Evolutionary conservation across 2,329 filamentous ascomycete genomes (phyloP).

Genomic region (Colletotrichum tropicale): DNA sequence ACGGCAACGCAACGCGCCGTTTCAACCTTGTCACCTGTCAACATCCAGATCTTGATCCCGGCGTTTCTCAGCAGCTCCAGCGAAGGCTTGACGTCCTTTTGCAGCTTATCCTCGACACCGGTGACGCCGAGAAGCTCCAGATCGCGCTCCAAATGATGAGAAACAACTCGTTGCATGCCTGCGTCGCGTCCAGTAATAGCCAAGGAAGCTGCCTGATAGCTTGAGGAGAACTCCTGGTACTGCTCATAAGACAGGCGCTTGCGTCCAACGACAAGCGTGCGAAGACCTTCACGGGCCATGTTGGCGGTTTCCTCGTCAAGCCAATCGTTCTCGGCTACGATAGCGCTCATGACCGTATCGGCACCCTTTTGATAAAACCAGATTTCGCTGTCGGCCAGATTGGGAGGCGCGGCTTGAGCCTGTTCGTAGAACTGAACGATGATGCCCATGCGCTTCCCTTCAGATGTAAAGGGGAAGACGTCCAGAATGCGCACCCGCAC

Average conservation of each 20-base stretch:
- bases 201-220: constrained; percentile 80
- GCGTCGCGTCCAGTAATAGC: constrained; percentile 80
- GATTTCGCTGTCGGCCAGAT: constrained; percentile 73
- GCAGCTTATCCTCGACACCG: constrained; percentile 95
- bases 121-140: constrained; percentile 96
- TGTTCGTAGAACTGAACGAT: constrained; percentile 83
- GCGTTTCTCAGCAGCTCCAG: constrained; percentile 94
- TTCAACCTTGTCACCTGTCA: constrained; percentile 98
- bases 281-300: constrained; percentile 95
- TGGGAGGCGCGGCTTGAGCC: constrained; percentile 49
- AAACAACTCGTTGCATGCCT: constrained; percentile 80
- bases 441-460: constrained; percentile 98
- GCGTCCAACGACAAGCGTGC: constrained; percentile 93
- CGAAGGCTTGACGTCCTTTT: constrained; percentile 93
- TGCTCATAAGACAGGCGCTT: constrained; percentile 80
- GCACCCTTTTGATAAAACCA: constrained; percentile 99
- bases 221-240: constrained; percentile 79
- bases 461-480: constrained; percentile 96
- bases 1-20: constrained; percentile 96
- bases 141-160: constrained; percentile 82
- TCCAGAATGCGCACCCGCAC: constrained; percentile 90
- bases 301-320: constrained; percentile 99
- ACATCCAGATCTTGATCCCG: constrained; percentile 99
- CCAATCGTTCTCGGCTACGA: constrained; percentile 97
- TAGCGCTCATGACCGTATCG: constrained; percentile 96